Conservation (phyloP, 345 rosid species). For the Triadica sebifera region DNA sequence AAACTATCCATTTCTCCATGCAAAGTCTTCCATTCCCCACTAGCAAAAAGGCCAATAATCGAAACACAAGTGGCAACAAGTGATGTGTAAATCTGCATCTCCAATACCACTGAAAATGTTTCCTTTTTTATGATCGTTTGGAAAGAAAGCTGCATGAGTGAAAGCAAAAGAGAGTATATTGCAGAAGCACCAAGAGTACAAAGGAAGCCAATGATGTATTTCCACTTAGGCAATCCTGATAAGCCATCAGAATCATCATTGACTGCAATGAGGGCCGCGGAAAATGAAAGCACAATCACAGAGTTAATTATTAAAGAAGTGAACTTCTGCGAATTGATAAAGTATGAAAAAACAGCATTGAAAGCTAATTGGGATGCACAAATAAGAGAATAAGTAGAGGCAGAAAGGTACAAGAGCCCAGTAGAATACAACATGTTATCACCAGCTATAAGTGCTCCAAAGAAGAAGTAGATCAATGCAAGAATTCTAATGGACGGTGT, state of each 20-base stretch:
- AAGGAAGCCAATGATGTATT: constrained; percentile 55
- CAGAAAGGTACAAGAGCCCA: constrained; percentile 75
- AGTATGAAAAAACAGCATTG: constrained; percentile 71
- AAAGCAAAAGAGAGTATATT: constrained; percentile 73
- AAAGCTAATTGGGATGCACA: constrained; percentile 77
- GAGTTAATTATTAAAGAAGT: constrained; percentile 56
- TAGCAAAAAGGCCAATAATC: constrained; percentile 47
- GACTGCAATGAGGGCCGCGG: constrained; percentile 62
- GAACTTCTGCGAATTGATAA: constrained; percentile 72
- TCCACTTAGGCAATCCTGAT: constrained; percentile 51
- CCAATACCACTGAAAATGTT: constrained; percentile 50
- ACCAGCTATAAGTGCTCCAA: constrained; percentile 59
- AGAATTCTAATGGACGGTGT: constrained; percentile 37
- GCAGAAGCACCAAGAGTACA: constrained; percentile 65
- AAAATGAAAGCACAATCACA: constrained; percentile 58
- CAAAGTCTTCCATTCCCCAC: constrained; percentile 70
- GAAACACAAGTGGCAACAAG: constrained; percentile 47
- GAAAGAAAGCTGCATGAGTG: constrained; percentile 74
- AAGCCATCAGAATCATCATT: constrained; percentile 56
- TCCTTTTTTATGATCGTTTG: constrained; percentile 57
- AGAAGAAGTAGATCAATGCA: constrained; percentile 45
- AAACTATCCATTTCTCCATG: constrained; percentile 51
- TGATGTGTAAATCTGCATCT: constrained; percentile 60
- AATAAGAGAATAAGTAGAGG: constrained; percentile 77
- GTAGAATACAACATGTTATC: constrained; percentile 65